A percentile compares a stretch with the other conserved stretches of the same genome.
Conservation (phyloP, 2,329 filamentous ascomycete species). For the Alternaria rosae region DNA sequence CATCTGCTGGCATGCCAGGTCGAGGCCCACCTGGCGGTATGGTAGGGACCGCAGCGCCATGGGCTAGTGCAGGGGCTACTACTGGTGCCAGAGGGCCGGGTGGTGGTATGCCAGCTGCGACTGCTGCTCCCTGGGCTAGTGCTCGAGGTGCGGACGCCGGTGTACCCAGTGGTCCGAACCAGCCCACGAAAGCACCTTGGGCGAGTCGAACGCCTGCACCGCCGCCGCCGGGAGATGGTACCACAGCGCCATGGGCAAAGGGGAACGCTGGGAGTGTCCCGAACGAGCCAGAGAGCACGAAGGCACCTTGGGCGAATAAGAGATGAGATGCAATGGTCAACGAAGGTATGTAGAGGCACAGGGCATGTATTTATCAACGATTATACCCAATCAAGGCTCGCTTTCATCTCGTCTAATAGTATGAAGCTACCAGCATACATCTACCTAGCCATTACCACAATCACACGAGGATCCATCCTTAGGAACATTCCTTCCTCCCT, state of each 20-base stretch:
- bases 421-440: background rate
- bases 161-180: conserved; percentile 39
- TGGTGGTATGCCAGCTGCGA: background rate
- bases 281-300: conserved; percentile 20
- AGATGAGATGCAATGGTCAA: background rate
- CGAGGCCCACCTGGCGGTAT: background rate
- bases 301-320: conserved; percentile 36
- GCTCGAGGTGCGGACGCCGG: background rate
- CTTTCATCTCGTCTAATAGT: background rate
- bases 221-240: conserved; percentile 21
- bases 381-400: background rate
- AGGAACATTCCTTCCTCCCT: background rate
- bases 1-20: conserved; percentile 12
- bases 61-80: conserved; percentile 36
- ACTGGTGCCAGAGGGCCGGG: background rate
- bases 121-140: conserved; percentile 13
- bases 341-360: background rate
- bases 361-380: background rate
- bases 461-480: background rate
- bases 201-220: conserved; percentile 27
- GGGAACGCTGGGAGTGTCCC: background rate
- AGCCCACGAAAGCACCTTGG: conserved; percentile 43
- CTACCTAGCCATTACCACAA: background rate
- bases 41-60: conserved; percentile 33
- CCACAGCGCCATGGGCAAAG: conserved; percentile 39